Conservation (phyloP, 2,329 filamentous ascomycete genomes). For the Claviceps digitariae region DNA sequence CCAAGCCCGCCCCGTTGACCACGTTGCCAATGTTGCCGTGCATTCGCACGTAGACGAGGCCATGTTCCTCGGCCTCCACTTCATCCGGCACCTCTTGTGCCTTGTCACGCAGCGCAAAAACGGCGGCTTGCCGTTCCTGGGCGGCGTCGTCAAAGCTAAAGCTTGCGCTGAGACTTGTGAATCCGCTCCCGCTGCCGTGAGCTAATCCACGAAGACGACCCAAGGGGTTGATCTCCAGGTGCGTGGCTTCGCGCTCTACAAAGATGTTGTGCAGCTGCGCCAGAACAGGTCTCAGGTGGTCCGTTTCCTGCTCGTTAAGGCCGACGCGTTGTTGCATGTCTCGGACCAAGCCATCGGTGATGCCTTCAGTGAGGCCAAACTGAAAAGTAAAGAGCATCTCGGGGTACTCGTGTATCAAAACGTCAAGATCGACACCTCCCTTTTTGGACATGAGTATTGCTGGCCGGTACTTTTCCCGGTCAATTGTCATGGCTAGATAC, state of each 20-base stretch:
- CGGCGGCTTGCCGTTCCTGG: constrained; percentile 22
- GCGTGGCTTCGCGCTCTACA: constrained; percentile 29
- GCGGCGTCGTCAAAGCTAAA: constrained; percentile 37
- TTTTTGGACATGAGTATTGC: too few relatives aligned
- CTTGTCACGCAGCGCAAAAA: constrained; percentile 25
- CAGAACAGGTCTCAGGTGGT: constrained; percentile 12
- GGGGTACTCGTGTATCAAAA: constrained; percentile 4
- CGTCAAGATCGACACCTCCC: constrained; percentile 9
- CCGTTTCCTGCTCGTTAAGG: too few relatives aligned
- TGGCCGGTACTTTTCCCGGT: too few relatives aligned
- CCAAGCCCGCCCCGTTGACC: constrained; percentile 79
- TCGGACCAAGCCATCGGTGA: neutral
- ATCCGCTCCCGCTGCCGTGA: constrained; percentile 6
- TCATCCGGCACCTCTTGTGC: constrained; percentile 21
- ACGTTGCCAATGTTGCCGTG: constrained; percentile 59
- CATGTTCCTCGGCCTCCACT: constrained; percentile 35
- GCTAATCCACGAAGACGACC: too few relatives aligned
- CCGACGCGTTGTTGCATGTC: constrained; percentile 1
- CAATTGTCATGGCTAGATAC: too few relatives aligned
- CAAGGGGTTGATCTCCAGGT: constrained; percentile 16
- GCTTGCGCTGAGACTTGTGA: constrained; percentile 23
- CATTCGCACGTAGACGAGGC: constrained; percentile 65
- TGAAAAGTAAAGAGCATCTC: too few relatives aligned
- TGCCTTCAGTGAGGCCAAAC: too few relatives aligned
- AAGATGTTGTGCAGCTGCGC: constrained; percentile 25